Conservation (phyloP, 2,329 filamentous ascomycete genomes). For the Anthostomella pinea region DNA sequence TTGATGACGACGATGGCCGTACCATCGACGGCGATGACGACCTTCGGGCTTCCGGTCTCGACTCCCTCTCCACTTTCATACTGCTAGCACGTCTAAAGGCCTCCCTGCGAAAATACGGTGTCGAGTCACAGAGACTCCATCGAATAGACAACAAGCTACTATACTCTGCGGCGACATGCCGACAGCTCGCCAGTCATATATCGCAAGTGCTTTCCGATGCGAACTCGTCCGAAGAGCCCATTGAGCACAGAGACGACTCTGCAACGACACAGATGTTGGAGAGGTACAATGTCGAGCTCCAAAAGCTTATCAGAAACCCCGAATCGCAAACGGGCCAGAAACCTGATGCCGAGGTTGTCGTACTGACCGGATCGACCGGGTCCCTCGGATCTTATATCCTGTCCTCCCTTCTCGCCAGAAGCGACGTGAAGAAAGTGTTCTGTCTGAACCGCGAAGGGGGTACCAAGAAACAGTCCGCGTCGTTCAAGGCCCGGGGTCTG, state of each 20-base stretch:
- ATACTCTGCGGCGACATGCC: slow-evolving; percentile 5
- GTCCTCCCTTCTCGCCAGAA: slow-evolving; percentile 3
- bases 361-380: slow-evolving; percentile 11
- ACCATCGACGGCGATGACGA: slow-evolving; percentile 6
- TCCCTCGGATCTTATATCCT: slow-evolving; percentile 13
- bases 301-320: background rate
- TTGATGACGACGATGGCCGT: slow-evolving; percentile 2
- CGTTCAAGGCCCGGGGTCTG: slow-evolving; percentile 7
- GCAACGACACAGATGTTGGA: slow-evolving; percentile 1
- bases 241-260: no score
- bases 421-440: slow-evolving; percentile 6
- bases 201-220: background rate
- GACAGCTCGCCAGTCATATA: slow-evolving; percentile 3
- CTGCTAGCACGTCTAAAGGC: slow-evolving; percentile 7
- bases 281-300: slow-evolving; percentile 3
- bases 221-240: background rate
- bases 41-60: slow-evolving; percentile 5
- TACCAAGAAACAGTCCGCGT: slow-evolving; percentile 2
- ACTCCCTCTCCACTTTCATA: slow-evolving; percentile 6
- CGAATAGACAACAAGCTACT: slow-evolving; percentile 2
- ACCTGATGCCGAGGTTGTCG: background rate
- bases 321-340: background rate
- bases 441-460: slow-evolving; percentile 8
- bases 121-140: slow-evolving; percentile 1
- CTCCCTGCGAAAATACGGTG: slow-evolving; percentile 4